Conservation (phyloP, 768 basidiomycete species). For the Mycena alexandri region DNA sequence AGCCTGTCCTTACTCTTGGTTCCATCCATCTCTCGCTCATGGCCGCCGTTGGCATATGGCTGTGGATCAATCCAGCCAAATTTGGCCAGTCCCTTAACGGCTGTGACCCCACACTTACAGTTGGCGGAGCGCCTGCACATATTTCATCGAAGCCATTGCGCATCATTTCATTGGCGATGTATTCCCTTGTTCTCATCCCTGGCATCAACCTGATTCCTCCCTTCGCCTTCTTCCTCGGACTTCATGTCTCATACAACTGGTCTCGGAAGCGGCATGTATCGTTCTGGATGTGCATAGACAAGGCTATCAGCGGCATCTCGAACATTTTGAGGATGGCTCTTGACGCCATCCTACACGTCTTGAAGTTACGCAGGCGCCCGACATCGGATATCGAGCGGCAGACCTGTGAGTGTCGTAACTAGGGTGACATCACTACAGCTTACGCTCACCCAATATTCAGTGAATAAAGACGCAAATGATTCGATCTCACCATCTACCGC, state of each 20-base stretch:
- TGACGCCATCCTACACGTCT: constrained; percentile 4
- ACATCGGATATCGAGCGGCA: too few relatives aligned
- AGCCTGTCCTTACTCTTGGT: background rate
- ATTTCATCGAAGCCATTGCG: background rate
- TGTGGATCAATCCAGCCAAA: background rate
- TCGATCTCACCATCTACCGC: too few relatives aligned
- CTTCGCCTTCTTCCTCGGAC: background rate
- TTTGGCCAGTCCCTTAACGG: background rate
- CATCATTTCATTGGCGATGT: background rate
- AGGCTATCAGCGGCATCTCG: background rate
- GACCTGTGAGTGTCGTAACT: too few relatives aligned
- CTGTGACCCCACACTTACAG: background rate
- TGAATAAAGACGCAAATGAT: too few relatives aligned
- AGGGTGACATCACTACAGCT: too few relatives aligned
- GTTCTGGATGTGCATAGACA: background rate
- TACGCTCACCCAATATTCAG: too few relatives aligned
- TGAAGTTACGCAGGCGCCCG: background rate
- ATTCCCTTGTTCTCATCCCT: background rate
- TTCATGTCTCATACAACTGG: background rate
- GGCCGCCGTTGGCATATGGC: background rate
- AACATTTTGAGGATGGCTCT: background rate
- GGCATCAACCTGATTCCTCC: background rate
- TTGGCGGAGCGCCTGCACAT: background rate
- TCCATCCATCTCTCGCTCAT: background rate
- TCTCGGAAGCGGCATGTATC: background rate